phyloP scores from a whole-genome alignment of 2,329 filamentous ascomycete species.

The Curvularia sp. region DNA sequence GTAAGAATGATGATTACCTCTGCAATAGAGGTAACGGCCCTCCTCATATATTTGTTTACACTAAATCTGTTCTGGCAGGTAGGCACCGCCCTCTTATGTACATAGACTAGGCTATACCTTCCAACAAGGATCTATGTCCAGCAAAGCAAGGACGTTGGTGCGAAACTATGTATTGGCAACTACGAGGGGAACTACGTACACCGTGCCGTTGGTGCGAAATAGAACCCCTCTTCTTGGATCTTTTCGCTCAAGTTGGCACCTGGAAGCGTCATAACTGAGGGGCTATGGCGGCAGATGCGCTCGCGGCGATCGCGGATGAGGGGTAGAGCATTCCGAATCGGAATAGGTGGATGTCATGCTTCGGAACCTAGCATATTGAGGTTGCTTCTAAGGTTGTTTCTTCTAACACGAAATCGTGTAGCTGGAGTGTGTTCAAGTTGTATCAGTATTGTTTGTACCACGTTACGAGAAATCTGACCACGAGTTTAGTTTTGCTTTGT shows the following conservation, averaged over 20 bases:
- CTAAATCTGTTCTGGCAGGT: not conserved
- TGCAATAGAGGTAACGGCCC: not conserved
- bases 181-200: not conserved
- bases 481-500: not conserved
- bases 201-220: not conserved
- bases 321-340: constrained; percentile 4
- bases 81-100: not conserved
- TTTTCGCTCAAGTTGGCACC: constrained; percentile 2
- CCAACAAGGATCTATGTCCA: not conserved
- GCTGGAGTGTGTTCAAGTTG: not conserved
- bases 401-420: not conserved
- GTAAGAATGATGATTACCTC: not conserved
- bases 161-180: not conserved
- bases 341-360: not conserved
- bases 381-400: not conserved
- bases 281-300: not conserved
- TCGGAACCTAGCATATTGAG: constrained; percentile 2
- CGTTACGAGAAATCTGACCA: not conserved
- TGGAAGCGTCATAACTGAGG: constrained; percentile 3
- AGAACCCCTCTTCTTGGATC: constrained; percentile 3
- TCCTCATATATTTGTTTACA: not conserved
- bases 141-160: not conserved
- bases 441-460: not conserved
- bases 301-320: not conserved
- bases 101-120: not conserved